Evolutionary conservation across 257 asterid genomes (phyloP), one percentile per base, ranked within the genome.

Genomic region (Linderniella brevidens): DNA sequence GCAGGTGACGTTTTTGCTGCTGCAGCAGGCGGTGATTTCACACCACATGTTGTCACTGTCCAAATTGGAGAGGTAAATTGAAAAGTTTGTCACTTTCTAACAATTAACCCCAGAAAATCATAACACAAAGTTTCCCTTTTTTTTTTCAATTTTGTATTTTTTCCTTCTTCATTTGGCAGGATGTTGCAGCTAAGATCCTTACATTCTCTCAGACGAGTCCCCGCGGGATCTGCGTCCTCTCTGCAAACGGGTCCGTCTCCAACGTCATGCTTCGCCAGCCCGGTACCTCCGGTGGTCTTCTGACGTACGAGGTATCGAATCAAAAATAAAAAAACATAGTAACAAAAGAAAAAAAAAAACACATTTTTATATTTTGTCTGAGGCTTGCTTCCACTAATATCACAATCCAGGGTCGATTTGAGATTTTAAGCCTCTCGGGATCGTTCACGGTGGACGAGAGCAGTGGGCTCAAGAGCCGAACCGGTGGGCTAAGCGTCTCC

Each of bases 181-280:
- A 88, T 64, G 86, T 84, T 55, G 92, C 98, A 5, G 94, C 82
- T 43, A 84, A 84, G 65, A 76, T 88, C 61, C 68, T 76, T 39
- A 76, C 88, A 5, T 76, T 84, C 67, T 78, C 79, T 46, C 95
- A 80, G 29, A 78, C 73, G 71, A 93, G 90, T 17, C 64, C 73
- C 53, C 52, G 92, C 35, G 98, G 95, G 44, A 57, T 88, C 37
- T 88, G 98, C 39, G 76, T 88, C 57, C 82, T 88, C 37, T 78
- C 95, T 13, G 98, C 98, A 8, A 88, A 80, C 60, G 98, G 98
- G 15, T 68, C 85, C 18, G 79, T 88, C 66, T 88, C 95, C 48
- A 88, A 78, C 48, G 94, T 77, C 52, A 84, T 92, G 0, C 73
- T 88, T 55, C 92, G 95, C 52, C 98, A 88, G 74, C 94, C 98